A percentile compares a stretch with the other conserved stretches of the same genome.
Evolutionary conservation across 306 rosid genomes (phyloP).

Genomic region (Sicyos edulis): DNA sequence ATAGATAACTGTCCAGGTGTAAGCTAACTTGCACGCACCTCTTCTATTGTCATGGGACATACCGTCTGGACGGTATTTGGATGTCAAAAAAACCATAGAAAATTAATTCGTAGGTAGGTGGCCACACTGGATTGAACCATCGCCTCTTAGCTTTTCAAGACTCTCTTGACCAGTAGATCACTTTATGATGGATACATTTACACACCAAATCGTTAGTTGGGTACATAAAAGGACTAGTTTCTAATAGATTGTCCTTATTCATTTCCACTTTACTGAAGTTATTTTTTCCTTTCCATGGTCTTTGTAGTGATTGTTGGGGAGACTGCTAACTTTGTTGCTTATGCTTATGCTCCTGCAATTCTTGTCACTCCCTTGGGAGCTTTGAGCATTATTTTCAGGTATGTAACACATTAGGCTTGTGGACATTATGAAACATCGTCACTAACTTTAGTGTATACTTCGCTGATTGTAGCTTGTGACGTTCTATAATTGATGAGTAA

Average conservation of each 20-base stretch:
- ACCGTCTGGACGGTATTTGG: too few relatives aligned
- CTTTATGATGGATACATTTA: too few relatives aligned
- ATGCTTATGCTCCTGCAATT: conserved; percentile 86
- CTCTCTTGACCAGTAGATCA: too few relatives aligned
- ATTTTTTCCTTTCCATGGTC: neutral
- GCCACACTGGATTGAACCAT: too few relatives aligned
- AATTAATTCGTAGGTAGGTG: too few relatives aligned
- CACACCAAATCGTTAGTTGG: neutral
- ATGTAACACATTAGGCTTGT: neutral
- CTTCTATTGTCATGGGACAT: too few relatives aligned
- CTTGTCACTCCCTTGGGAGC: conserved; percentile 97
- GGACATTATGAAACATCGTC: neutral
- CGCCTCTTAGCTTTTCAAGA: too few relatives aligned
- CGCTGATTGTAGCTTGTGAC: neutral
- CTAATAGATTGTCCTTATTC: neutral
- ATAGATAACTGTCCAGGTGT: too few relatives aligned
- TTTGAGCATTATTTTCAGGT: conserved; percentile 86
- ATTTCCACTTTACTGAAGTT: neutral
- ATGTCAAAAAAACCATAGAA: too few relatives aligned
- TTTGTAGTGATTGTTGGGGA: conserved; percentile 72
- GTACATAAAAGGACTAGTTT: neutral
- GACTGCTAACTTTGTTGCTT: conserved; percentile 85
- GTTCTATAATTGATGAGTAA: conserved; percentile 16
- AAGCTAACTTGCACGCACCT: too few relatives aligned
- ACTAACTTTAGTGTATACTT: too few relatives aligned